phyloP scores from a whole-genome alignment of 345 rosid genomes.

The sweet orange (Citrus sinensis) region DNA sequence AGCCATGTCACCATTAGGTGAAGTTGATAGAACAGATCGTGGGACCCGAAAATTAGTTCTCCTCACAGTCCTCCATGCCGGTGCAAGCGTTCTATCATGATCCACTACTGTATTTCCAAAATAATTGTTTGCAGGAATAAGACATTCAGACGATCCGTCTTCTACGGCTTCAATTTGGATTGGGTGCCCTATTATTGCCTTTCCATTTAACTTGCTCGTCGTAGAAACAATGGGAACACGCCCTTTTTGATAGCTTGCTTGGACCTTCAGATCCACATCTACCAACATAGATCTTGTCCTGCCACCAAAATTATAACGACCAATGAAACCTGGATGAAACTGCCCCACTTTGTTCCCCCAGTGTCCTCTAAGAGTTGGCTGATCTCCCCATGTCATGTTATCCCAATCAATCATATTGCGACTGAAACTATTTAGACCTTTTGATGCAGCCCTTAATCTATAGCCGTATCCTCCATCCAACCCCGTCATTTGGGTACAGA shows the following conservation, averaged over 20 bases:
- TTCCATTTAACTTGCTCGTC: slow-evolving; percentile 75
- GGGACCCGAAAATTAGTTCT: slow-evolving; percentile 81
- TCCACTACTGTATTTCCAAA: slow-evolving; percentile 43
- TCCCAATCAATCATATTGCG: slow-evolving; percentile 49
- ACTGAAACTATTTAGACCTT: slow-evolving; percentile 36
- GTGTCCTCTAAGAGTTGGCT: slow-evolving; percentile 27
- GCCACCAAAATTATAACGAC: slow-evolving; percentile 39
- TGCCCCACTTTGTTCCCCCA: slow-evolving; percentile 40
- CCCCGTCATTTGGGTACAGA: slow-evolving; percentile 33
- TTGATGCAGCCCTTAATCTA: slow-evolving; percentile 38
- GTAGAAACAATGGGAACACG: slow-evolving; percentile 81
- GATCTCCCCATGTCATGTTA: slow-evolving; percentile 52
- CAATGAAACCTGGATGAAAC: slow-evolving; percentile 36
- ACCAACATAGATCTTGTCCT: slow-evolving; percentile 45
- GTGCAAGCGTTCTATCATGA: slow-evolving; percentile 49
- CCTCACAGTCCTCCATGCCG: slow-evolving; percentile 93
- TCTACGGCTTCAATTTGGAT: slow-evolving; percentile 68
- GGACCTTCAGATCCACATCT: slow-evolving; percentile 91
- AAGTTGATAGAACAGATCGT: slow-evolving; percentile 49
- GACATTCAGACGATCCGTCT: slow-evolving; percentile 65
- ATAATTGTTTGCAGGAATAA: slow-evolving; percentile 38
- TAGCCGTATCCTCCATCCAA: slow-evolving; percentile 37
- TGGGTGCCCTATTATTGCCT: slow-evolving; percentile 92
- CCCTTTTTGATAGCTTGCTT: slow-evolving; percentile 70
- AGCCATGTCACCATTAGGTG: slow-evolving; percentile 41